Percentiles rank a stretch among this genome's conserved stretches.
Conservation (phyloP, 345 rosid species). For the Moricandia moricandioides region DNA sequence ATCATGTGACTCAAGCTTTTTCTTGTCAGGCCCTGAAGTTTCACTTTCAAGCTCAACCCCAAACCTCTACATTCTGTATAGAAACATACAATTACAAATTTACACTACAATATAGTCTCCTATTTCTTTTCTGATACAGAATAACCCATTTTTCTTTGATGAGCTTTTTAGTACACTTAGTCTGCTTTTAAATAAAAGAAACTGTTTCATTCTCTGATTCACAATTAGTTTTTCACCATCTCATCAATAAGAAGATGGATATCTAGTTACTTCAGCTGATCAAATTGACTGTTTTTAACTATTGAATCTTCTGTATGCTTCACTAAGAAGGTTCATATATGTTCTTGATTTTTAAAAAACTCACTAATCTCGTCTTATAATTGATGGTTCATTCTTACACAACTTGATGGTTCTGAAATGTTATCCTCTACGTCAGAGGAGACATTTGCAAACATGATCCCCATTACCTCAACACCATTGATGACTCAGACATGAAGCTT, state of each 20-base stretch:
- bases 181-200: background rate
- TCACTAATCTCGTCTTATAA: too few species aligned
- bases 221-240: background rate
- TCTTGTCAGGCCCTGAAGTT: constrained; percentile 21
- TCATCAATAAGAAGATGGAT: background rate
- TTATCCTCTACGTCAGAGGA: constrained; percentile 60
- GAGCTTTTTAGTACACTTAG: background rate
- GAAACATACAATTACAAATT: constrained; percentile 9
- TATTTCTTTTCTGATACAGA: background rate
- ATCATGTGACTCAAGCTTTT: constrained; percentile 26
- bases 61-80: constrained; percentile 14
- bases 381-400: background rate
- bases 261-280: background rate
- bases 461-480: constrained; percentile 39
- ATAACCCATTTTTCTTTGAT: background rate
- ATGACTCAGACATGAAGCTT: constrained; percentile 5
- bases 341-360: too few species aligned
- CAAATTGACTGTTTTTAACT: background rate
- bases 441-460: constrained; percentile 52
- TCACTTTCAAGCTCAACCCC: constrained; percentile 22
- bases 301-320: background rate
- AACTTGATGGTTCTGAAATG: background rate
- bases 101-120: too few species aligned
- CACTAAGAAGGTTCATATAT: too few species aligned
- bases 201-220: background rate